These are phyloP conservation scores for Fusarium napiforme DNA, from an alignment of 2,329 filamentous ascomycete species.

Conservation along the genomic window DNA sequence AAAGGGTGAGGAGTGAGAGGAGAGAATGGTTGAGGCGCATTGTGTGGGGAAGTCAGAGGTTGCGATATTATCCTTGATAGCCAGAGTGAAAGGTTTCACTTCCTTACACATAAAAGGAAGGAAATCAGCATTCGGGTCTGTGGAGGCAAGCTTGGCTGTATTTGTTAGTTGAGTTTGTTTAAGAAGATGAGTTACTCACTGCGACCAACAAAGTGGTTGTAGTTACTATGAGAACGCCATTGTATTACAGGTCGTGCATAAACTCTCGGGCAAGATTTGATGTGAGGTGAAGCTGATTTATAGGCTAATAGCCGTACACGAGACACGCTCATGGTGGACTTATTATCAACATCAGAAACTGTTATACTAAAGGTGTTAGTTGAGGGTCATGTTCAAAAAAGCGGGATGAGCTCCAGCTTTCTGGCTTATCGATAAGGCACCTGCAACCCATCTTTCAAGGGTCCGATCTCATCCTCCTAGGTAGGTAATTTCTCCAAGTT, in stretches of 20 bases:
- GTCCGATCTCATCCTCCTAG: conserved; percentile 7
- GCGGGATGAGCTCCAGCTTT: conserved; percentile 27
- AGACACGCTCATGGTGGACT: conserved; percentile 48
- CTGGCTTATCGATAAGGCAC: conserved; percentile 40
- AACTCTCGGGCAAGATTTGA: background rate
- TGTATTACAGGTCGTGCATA: conserved; percentile 23
- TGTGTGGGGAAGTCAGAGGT: conserved; percentile 76
- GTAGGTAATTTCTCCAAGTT: conserved; percentile 9
- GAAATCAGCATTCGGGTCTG: conserved; percentile 1
- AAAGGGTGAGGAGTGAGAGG: conserved; percentile 78
- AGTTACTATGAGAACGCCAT: conserved; percentile 47
- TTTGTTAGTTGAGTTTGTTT: conserved; percentile 9
- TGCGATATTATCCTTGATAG: conserved; percentile 83
- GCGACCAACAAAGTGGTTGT: conserved; percentile 52
- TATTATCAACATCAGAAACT: conserved; percentile 38
- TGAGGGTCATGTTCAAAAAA: conserved; percentile 9
- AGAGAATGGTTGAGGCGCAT: conserved; percentile 81
- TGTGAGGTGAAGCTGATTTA: background rate
- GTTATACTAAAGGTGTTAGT: conserved; percentile 2
- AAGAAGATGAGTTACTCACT: conserved; percentile 39
- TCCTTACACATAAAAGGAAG: conserved; percentile 33
- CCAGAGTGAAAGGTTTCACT: conserved; percentile 58
- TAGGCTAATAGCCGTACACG: conserved; percentile 42
- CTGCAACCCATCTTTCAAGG: conserved; percentile 14
- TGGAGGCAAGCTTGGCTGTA: conserved; percentile 20